Evolutionary conservation across 2,329 filamentous ascomycete genomes (phyloP).

Genomic region (Hymenoscyphus salicellus): DNA sequence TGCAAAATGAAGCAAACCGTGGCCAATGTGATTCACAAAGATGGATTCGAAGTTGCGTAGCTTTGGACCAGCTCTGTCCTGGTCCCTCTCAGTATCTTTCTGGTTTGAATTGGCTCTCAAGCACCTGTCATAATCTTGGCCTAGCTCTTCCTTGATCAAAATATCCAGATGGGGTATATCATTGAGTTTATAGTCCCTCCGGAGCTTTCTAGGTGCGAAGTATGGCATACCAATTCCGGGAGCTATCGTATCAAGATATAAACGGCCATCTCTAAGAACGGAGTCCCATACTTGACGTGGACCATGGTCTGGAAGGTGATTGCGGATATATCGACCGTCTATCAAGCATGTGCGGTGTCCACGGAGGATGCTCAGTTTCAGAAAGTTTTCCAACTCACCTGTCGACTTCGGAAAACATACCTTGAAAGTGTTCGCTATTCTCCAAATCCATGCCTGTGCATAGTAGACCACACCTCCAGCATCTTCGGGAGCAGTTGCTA

Average conservation of each 20-base stretch:
- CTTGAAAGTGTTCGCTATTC: background rate
- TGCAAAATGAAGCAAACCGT: background rate
- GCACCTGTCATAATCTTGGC: background rate
- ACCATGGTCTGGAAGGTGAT: background rate
- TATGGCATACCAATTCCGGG: background rate
- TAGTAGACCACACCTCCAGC: slow-evolving; percentile 1
- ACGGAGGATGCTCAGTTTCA: background rate
- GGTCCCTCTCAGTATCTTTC: background rate
- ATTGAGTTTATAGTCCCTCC: background rate
- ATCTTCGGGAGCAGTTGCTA: background rate
- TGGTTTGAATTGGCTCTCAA: background rate
- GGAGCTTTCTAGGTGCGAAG: background rate
- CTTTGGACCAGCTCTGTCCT: background rate
- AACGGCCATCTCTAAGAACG: background rate
- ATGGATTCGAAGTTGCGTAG: background rate
- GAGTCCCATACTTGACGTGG: background rate
- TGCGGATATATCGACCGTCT: background rate
- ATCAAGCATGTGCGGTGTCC: background rate
- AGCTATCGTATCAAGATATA: background rate
- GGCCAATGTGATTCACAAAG: background rate
- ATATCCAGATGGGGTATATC: background rate
- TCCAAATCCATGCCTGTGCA: background rate
- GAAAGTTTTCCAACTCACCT: background rate
- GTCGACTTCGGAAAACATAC: background rate
- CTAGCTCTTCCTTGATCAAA: background rate